Percentiles rank a stretch among this genome's conserved stretches.
These are phyloP conservation scores for Puccinia horiana DNA, from an alignment of 1,284 basidiomycete species.

Conservation along the genomic window DNA sequence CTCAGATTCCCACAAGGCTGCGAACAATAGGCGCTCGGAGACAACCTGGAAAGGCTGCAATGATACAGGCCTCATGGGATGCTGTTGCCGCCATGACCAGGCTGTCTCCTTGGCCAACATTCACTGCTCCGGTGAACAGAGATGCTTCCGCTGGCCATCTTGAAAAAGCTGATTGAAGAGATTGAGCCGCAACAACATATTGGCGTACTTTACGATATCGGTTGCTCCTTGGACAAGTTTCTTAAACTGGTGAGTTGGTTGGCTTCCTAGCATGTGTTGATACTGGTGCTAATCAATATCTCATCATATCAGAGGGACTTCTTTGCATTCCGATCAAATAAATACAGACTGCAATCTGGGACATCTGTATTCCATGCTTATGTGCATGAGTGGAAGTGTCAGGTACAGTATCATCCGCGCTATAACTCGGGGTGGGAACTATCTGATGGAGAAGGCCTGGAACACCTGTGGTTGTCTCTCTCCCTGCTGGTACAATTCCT, in stretches of 20 bases:
- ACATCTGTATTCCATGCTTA: slow-evolving; percentile 43
- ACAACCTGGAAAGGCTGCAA: slow-evolving; percentile 9
- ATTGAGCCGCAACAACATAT: not conserved
- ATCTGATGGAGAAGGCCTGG: slow-evolving; percentile 15
- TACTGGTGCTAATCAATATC: not conserved
- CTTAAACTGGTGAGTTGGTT: not conserved
- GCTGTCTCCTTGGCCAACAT: slow-evolving; percentile 4
- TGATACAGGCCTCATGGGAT: slow-evolving; percentile 25
- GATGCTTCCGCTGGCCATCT: not conserved
- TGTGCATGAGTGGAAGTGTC: slow-evolving; percentile 46
- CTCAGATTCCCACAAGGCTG: slow-evolving; percentile 10
- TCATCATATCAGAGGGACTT: not conserved
- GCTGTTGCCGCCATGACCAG: slow-evolving; percentile 20
- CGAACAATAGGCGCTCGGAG: not conserved
- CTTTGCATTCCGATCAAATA: not conserved
- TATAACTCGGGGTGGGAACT: slow-evolving; percentile 20
- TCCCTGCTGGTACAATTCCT: slow-evolving; percentile 1
- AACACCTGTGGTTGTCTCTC: slow-evolving; percentile 41
- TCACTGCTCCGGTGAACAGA: slow-evolving; percentile 7
- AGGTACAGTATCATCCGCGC: slow-evolving; percentile 14
- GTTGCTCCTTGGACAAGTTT: slow-evolving; percentile 16
- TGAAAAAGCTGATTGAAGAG: slow-evolving; percentile 7
- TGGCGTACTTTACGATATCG: slow-evolving; percentile 25
- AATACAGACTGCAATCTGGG: not conserved
- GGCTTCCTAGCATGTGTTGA: not conserved